phyloP scores from a whole-genome alignment of 83 land plant genomes.

The Picea abies region DNA sequence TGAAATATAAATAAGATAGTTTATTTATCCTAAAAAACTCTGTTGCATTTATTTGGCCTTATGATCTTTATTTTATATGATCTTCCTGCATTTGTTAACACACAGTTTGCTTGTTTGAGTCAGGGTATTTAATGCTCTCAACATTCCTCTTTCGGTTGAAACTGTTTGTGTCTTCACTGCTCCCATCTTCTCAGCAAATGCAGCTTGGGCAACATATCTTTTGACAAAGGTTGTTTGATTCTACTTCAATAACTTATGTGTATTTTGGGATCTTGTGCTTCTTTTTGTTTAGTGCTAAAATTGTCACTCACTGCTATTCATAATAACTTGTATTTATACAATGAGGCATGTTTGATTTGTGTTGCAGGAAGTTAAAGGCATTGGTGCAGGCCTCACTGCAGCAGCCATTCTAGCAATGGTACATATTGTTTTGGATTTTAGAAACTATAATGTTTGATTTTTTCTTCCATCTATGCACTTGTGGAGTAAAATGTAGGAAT shows the following conservation, averaged over 20 bases:
- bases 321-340: neutral
- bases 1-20: neutral
- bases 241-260: slow-evolving; percentile 1
- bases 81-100: neutral
- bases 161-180: slow-evolving; percentile 99
- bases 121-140: slow-evolving; percentile 86
- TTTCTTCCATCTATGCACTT: neutral
- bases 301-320: neutral
- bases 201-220: slow-evolving; percentile 97
- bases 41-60: neutral
- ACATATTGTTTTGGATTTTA: slow-evolving; percentile 14
- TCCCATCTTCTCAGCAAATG: slow-evolving; percentile 95
- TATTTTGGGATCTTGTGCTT: neutral
- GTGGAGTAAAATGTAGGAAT: neutral
- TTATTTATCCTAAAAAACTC: neutral
- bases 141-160: slow-evolving; percentile 97
- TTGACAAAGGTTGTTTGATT: slow-evolving; percentile 74
- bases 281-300: neutral
- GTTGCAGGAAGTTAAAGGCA: slow-evolving; percentile 93
- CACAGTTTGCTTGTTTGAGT: slow-evolving; percentile 16
- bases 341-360: neutral
- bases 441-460: neutral
- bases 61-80: neutral
- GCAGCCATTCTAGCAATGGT: slow-evolving; percentile 95
- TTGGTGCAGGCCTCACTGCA: slow-evolving; percentile 97